Conservation (phyloP, 768 basidiomycete species). For the Lyophyllum decastes region DNA sequence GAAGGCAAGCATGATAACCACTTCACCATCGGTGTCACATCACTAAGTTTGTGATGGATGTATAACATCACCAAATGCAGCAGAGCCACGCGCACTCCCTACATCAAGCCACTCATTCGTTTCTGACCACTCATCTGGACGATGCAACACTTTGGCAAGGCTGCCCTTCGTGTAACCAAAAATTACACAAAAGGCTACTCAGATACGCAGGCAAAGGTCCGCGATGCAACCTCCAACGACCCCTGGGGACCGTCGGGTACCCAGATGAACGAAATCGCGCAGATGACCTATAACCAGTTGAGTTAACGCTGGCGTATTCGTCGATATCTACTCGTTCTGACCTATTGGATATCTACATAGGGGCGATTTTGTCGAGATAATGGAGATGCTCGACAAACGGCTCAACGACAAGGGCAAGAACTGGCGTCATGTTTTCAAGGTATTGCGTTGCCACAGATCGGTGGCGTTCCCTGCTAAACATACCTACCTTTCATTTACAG, state of each 20-base stretch:
- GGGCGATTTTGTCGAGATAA: constrained; percentile 97
- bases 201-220: constrained; percentile 92
- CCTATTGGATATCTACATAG: constrained; percentile 31
- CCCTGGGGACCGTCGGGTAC: constrained; percentile 97
- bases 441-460: constrained; percentile 20
- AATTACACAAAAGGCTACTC: constrained; percentile 97
- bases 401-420: constrained; percentile 99
- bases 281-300: constrained; percentile 95
- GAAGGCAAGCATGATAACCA: constrained; percentile 94
- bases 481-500: constrained; percentile 31
- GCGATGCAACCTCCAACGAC: constrained; percentile 96
- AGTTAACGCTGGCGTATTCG: constrained; percentile 29
- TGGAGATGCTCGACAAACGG: constrained; percentile 99
- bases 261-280: constrained; percentile 99
- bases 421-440: constrained; percentile 99
- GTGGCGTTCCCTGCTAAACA: not conserved
- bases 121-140: not conserved
- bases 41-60: not conserved
- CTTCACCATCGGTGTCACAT: constrained; percentile 72
- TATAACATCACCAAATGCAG: not conserved
- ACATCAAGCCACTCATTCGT: too few relatives aligned
- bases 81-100: not conserved
- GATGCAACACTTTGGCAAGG: constrained; percentile 84
- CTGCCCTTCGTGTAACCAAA: constrained; percentile 85
- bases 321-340: constrained; percentile 1